These are phyloP conservation scores for Adansonia grandidieri DNA, from an alignment of 441 rosid genomes.

Conservation along the genomic window DNA sequence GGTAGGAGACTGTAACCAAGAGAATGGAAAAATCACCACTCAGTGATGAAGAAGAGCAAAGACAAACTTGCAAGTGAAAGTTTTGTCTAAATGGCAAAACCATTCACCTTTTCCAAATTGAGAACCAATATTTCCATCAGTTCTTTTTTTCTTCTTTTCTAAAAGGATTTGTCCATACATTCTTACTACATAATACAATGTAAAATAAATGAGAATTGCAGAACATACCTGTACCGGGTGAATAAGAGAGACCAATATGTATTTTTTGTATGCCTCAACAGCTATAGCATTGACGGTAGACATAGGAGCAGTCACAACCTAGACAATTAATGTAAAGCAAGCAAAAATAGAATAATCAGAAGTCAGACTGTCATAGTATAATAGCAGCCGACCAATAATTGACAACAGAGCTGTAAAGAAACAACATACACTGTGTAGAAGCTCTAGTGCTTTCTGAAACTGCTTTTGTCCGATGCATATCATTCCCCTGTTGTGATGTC, in stretches of 20 bases:
- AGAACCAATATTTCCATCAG: neutral
- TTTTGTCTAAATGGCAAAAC: neutral
- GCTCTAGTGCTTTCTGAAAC: slow-evolving; percentile 91
- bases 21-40: slow-evolving; percentile 23
- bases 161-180: neutral
- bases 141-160: neutral
- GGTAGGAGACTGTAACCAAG: slow-evolving; percentile 56
- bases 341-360: slow-evolving; percentile 15
- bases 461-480: slow-evolving; percentile 82
- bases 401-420: slow-evolving; percentile 21
- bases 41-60: neutral
- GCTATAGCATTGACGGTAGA: slow-evolving; percentile 73
- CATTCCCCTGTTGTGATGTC: slow-evolving; percentile 77
- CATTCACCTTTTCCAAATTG: slow-evolving; percentile 8
- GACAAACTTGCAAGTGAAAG: neutral
- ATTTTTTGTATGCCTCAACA: slow-evolving; percentile 89
- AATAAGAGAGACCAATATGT: slow-evolving; percentile 83
- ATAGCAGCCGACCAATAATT: slow-evolving; percentile 24
- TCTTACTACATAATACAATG: slow-evolving; percentile 11
- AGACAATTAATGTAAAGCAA: slow-evolving; percentile 25
- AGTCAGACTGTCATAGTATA: slow-evolving; percentile 9
- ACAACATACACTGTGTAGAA: slow-evolving; percentile 72
- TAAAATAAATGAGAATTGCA: slow-evolving; percentile 18
- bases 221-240: slow-evolving; percentile 75
- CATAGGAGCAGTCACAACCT: slow-evolving; percentile 98